Evolutionary conservation across 495 filamentous ascomycete genomes (phyloP).

Genomic region (Cudoniella acicularis): DNA sequence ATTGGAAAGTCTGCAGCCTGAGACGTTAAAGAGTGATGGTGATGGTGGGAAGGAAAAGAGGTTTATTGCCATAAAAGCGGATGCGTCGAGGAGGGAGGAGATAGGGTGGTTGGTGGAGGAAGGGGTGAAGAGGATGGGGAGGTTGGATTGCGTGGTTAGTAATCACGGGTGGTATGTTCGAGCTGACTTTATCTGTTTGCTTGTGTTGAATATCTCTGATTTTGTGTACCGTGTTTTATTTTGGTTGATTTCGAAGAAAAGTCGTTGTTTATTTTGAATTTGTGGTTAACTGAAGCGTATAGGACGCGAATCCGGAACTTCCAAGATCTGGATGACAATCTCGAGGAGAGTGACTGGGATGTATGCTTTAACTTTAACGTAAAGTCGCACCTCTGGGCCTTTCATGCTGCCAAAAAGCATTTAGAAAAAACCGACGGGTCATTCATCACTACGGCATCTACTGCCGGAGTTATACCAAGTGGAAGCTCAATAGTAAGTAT

Average conservation of each 20-base stretch:
- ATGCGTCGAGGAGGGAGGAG: slow-evolving; percentile 37
- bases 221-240: no score
- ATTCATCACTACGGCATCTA: slow-evolving; percentile 47
- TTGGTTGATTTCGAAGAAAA: no score
- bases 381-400: slow-evolving; percentile 50
- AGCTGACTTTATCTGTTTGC: slow-evolving; percentile 16
- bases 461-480: slow-evolving; percentile 46
- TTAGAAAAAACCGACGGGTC: slow-evolving; percentile 51
- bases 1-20: slow-evolving; percentile 28
- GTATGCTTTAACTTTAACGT: slow-evolving; percentile 51
- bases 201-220: no score
- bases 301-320: slow-evolving; percentile 33
- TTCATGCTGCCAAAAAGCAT: slow-evolving; percentile 41
- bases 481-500: slow-evolving; percentile 41
- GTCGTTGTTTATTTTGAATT: background rate
- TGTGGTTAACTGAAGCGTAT: background rate
- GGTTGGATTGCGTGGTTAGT: slow-evolving; percentile 49
- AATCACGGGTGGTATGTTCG: slow-evolving; percentile 51
- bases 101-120: slow-evolving; percentile 40
- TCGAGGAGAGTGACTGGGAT: slow-evolving; percentile 52
- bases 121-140: slow-evolving; percentile 37
- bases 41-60: no score
- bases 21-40: no score
- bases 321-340: slow-evolving; percentile 44
- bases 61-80: slow-evolving; percentile 42